Conservation (phyloP, 2,329 filamentous ascomycete species). For the Scolecobasidium constrictum region DNA sequence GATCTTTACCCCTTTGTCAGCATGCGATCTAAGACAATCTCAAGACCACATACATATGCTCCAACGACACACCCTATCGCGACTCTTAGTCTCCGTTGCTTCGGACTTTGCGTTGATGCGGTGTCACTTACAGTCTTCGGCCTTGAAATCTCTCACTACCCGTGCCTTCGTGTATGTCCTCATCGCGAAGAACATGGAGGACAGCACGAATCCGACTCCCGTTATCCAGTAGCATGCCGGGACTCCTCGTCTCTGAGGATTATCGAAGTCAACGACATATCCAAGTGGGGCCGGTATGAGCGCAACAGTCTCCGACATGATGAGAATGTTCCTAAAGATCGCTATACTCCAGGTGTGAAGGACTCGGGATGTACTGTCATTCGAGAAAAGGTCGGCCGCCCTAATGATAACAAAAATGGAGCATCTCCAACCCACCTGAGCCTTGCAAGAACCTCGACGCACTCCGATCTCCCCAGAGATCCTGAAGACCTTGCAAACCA, state of each 20-base stretch:
- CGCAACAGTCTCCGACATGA: too few species aligned
- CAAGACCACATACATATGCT: neutral
- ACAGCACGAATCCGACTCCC: neutral
- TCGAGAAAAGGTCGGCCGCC: too few species aligned
- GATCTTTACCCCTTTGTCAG: neutral
- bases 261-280: slow-evolving; percentile 2
- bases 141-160: slow-evolving; percentile 1
- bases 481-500: too few species aligned
- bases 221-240: neutral
- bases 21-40: neutral
- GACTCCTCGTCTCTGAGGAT: slow-evolving; percentile 3
- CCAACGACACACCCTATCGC: neutral
- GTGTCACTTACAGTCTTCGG: neutral
- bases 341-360: too few species aligned
- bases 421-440: too few species aligned
- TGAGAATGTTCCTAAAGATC: too few species aligned
- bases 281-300: neutral
- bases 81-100: neutral
- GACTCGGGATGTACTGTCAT: too few species aligned
- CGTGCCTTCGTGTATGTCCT: slow-evolving; percentile 3
- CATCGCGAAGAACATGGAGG: neutral
- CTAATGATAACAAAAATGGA: too few species aligned
- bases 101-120: neutral
- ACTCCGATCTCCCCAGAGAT: too few species aligned
- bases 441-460: too few species aligned